A percentile compares a stretch with the other conserved stretches of the same genome.
phyloP scores from a whole-genome alignment of 176 grass and related monocot species.

The Melocanna baccifera region DNA sequence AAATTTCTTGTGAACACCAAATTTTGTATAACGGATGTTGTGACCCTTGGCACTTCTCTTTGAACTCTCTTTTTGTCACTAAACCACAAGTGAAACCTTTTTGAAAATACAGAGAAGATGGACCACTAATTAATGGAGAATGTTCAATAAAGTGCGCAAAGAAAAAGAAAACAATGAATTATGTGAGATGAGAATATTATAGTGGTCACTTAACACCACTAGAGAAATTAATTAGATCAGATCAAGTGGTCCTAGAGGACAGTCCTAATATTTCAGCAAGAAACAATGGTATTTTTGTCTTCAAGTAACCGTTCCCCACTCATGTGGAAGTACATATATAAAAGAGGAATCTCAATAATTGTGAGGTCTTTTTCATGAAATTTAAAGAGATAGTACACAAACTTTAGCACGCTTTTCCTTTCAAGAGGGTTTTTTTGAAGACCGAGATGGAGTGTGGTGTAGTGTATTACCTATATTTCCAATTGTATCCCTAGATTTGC shows the following conservation, averaged over 20 bases:
- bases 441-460: neutral
- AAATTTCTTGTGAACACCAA: neutral
- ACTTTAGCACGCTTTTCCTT: neutral
- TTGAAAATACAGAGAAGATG: neutral
- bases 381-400: neutral
- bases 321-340: neutral
- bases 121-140: neutral
- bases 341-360: slow-evolving; percentile 33
- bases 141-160: neutral
- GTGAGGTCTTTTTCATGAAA: slow-evolving; percentile 8
- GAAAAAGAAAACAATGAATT: neutral
- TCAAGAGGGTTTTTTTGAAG: neutral
- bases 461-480: neutral
- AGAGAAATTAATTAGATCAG: neutral
- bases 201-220: neutral
- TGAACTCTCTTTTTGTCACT: neutral
- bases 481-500: neutral
- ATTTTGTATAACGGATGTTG: neutral
- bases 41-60: neutral
- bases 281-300: slow-evolving; percentile 19
- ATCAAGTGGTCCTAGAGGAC: neutral
- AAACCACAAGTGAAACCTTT: neutral
- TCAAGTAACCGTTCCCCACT: neutral
- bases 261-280: neutral
- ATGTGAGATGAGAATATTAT: slow-evolving; percentile 1